Evolutionary conservation across 1,139 yeast species (phyloP).

Genomic region (Casaregolazyma lundiana): DNA sequence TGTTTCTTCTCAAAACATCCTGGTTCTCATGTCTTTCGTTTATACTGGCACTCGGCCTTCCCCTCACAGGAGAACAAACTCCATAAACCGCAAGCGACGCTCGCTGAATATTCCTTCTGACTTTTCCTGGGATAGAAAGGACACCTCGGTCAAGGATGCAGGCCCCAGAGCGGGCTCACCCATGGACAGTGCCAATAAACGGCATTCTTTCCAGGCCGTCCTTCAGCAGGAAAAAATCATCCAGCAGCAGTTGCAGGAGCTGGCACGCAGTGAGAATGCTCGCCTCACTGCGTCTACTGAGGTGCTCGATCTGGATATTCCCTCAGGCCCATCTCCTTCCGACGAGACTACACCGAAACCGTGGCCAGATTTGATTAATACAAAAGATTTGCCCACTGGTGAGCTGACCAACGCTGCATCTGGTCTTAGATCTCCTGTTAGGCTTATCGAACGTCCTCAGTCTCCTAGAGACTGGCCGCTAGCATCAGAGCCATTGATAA

Average conservation of each 20-base stretch:
- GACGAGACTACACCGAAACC: not conserved
- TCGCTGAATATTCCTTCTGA: slow-evolving; percentile 20
- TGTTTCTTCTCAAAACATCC: not conserved
- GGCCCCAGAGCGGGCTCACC: slow-evolving; percentile 1
- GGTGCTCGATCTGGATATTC: slow-evolving; percentile 10
- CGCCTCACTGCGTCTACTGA: slow-evolving; percentile 14
- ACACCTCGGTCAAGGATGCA: not conserved
- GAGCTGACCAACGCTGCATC: too few relatives aligned
- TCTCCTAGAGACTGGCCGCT: not conserved
- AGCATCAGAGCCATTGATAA: not conserved
- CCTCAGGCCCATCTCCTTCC: not conserved
- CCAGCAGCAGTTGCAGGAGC: slow-evolving; percentile 30
- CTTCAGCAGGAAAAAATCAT: slow-evolving; percentile 27
- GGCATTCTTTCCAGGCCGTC: slow-evolving; percentile 18
- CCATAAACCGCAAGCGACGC: slow-evolving; percentile 19
- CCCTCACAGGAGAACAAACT: not conserved
- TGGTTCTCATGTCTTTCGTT: not conserved
- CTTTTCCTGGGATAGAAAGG: slow-evolving; percentile 11
- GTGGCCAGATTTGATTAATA: not conserved
- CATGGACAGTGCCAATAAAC: not conserved
- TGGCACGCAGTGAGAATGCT: slow-evolving; percentile 34
- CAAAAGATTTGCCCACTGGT: too few relatives aligned
- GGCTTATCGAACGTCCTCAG: not conserved
- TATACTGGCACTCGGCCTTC: not conserved
- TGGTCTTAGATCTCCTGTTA: not conserved